Evolutionary conservation across 257 asterid genomes (phyloP).

Genomic region (Nicotiana tomentosiformis): DNA sequence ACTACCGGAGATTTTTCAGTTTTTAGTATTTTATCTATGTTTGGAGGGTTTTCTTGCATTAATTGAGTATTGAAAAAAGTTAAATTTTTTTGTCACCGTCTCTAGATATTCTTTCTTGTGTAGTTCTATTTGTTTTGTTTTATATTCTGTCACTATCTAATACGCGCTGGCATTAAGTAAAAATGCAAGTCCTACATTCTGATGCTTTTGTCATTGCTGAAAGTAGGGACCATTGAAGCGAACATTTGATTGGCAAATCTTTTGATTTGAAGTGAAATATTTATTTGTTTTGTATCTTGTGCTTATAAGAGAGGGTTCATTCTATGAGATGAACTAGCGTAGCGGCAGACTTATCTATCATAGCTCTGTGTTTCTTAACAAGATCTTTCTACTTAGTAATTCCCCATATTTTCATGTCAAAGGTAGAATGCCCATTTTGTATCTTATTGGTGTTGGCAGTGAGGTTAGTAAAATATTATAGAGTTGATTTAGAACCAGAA

Average conservation of each 20-base stretch:
- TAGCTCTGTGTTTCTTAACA: not conserved
- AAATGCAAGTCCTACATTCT: not conserved
- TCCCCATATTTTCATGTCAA: not conserved
- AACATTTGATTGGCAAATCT: not conserved
- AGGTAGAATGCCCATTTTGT: not conserved
- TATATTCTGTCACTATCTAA: not conserved
- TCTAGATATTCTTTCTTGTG: not conserved
- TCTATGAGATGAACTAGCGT: not conserved
- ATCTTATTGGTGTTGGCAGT: not conserved
- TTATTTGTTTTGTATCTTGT: slow-evolving; percentile 6
- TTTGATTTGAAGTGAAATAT: not conserved
- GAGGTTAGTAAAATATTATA: not conserved
- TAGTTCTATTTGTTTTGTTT: not conserved
- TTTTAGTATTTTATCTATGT: not conserved
- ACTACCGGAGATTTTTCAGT: not conserved
- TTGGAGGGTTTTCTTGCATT: not conserved
- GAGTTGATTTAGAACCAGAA: not conserved
- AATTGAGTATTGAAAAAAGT: not conserved
- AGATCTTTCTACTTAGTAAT: not conserved
- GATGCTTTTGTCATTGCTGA: not conserved
- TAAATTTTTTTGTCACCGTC: not conserved
- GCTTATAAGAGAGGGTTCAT: not conserved
- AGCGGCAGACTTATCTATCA: not conserved
- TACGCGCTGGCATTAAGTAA: not conserved
- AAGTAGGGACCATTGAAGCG: not conserved